Base-by-base conservation (phyloP, 495 filamentous ascomycete genomes). In the Penicillium antarcticum region DNA sequence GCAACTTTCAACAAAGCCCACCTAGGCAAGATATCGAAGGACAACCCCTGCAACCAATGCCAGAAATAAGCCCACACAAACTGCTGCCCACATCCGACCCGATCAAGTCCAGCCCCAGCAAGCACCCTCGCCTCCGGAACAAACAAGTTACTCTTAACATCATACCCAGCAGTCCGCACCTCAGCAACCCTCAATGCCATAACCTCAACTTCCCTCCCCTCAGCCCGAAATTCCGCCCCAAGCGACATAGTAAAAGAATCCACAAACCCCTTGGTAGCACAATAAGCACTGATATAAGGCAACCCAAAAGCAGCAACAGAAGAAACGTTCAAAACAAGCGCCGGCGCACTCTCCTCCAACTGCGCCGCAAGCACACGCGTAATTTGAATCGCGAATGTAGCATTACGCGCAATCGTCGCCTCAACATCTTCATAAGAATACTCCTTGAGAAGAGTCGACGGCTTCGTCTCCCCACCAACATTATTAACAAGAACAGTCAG, bases 401-500 rank as follows among this genome's bases (percentile, higher is more conserved):
- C 65, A 52, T 75, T 76, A 39, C 65, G 57, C n/a, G 68, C 62
- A 29, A 73, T 56, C 3, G 54, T 48, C 16, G 45, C 52, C 36
- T 66, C 43, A n/a, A 69, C 45, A 10, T 69, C 57, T 1, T 57
- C 55, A 18, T 41, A 54, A 1, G 51, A 56, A 2, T 52, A 48
- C 1, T 58, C 52, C 11, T 55, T 49, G 10, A 77, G 41, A 1
- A 53, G 38, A 8, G 58, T 51, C 31, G 57, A 62, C 13, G 44
- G 46, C 19, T 39, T 56, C 10, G 39, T 31, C 18, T 58, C 60
- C 16, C 70, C 69, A 16, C 75, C 77, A 1, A 79, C 74, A 58
- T 80, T 80, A 53, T 80, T 79, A 37, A 80, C 60, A 32, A 80
- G 61, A 0, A 79, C 61, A 3, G 62, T 71, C 29, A 80, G 51